Base-by-base conservation (phyloP, 352 stramenopile genomes). In the Thraustochytrium striatum region DNA sequence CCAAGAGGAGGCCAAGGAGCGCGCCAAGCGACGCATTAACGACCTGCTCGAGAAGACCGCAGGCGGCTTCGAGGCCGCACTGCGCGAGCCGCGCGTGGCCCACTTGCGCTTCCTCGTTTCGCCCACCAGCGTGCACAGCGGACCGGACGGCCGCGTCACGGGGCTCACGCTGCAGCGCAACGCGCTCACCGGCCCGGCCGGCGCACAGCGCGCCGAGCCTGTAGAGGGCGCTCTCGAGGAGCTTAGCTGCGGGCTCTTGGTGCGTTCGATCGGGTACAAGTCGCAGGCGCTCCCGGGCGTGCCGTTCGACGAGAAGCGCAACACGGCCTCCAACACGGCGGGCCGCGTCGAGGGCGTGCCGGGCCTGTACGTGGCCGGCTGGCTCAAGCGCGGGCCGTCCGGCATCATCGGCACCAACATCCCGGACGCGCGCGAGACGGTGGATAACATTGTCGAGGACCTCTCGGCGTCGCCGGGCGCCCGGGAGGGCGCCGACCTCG, bases 331-430 rank as follows among this genome's bases (percentile, higher is more conserved):
- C 30, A 70, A 80, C 58, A 25, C 8, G 5, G 33, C 16, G 21
- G 70, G 70, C 58, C 53, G 58, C 33, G 55, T 73, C 35, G 61
- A 47, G 13, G 70, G 47, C 47, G 86, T 93, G 33, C 83, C 87
- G 61, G 92, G 93, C 0, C 81, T 99, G 36, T 99, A 98, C 85
- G 96, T 93, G 75, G 88, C 92, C 28, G 96, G 96, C 1, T 99
- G 96, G 96, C 88, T 98, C 30, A 98, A 98, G 86, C 91, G 96
- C 69, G 96, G 96, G 3, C 94, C 96, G 9, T 92, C 87, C 28
- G 96, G 96, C 0, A 99, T 99, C 81, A 98, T 99, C 72, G 95
- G 95, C 19, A 96, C 94, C 35, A 99, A 99, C 85, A 99, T 99
- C 82, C 82, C 91, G 11, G 94, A 98, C 85, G 94, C 96, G 7